Conservation (phyloP, 2,329 filamentous ascomycete genomes). For the Neonectria magnoliae region DNA sequence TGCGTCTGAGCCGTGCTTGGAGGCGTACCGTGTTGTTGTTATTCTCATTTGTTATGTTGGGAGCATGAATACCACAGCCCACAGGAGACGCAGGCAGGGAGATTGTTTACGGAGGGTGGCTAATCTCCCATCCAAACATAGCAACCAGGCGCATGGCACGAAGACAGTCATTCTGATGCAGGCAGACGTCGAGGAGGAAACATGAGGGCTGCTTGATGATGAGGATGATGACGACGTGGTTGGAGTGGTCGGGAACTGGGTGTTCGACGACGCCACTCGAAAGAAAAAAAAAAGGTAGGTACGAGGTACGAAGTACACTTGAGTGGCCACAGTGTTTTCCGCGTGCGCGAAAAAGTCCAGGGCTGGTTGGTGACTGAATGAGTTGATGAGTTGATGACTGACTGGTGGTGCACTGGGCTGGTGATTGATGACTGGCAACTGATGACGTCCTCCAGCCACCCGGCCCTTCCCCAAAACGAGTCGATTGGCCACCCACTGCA, state of each 20-base stretch:
- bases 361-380: neutral
- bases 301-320: constrained; percentile 11
- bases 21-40: constrained; percentile 11
- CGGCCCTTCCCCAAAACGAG: neutral
- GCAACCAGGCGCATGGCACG: constrained; percentile 4
- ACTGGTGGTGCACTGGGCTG: neutral
- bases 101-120: constrained; percentile 11
- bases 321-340: constrained; percentile 20
- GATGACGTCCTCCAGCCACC: constrained; percentile 25
- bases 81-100: constrained; percentile 10
- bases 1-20: constrained; percentile 8
- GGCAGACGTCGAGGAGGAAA: constrained; percentile 9
- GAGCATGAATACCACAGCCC: neutral
- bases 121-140: constrained; percentile 11
- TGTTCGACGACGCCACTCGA: neutral
- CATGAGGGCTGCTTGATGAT: constrained; percentile 18
- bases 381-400: neutral
- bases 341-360: neutral
- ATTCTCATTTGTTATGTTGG: constrained; percentile 15
- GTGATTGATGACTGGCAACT: constrained; percentile 11
- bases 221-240: constrained; percentile 22
- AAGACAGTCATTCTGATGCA: constrained; percentile 9
- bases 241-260: constrained; percentile 2
- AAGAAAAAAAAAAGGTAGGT: neutral
- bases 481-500: constrained; percentile 15